These are phyloP conservation scores for Cystofilobasidium macerans DNA, from an alignment of 768 basidiomycete genomes.

Conservation along the genomic window DNA sequence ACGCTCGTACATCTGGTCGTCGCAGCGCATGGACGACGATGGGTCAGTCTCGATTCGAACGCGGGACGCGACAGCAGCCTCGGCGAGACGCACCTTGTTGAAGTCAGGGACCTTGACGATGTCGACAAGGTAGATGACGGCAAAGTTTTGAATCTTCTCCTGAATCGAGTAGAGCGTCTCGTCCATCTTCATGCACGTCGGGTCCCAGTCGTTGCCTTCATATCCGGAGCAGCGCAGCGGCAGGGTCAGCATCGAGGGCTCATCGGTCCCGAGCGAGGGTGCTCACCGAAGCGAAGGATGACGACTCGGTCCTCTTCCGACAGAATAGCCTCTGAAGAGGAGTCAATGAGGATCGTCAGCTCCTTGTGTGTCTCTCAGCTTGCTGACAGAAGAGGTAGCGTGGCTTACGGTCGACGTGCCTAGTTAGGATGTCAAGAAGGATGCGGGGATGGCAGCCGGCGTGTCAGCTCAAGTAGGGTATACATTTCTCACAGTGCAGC, in stretches of 20 bases:
- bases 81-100: constrained; percentile 71
- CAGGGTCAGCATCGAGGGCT: background rate
- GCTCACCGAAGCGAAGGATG: constrained; percentile 71
- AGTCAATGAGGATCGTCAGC: background rate
- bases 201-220: constrained; percentile 46
- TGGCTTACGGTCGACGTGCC: constrained; percentile 75
- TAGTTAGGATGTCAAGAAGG: constrained; percentile 37
- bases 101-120: constrained; percentile 97
- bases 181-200: constrained; percentile 97
- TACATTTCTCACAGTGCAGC: background rate
- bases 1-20: constrained; percentile 85
- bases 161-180: constrained; percentile 84
- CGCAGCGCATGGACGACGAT: too few relatives aligned
- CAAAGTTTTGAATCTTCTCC: constrained; percentile 97
- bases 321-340: constrained; percentile 62
- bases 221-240: too few relatives aligned
- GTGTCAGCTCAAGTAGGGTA: constrained; percentile 34
- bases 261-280: background rate
- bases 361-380: too few relatives aligned
- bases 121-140: constrained; percentile 88
- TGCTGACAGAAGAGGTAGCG: background rate
- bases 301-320: constrained; percentile 95
- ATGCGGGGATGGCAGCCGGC: background rate
- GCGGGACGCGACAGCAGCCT: too few relatives aligned
- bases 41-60: too few relatives aligned